A percentile compares a stretch with the other conserved stretches of the same genome.
phyloP scores from a whole-genome alignment of 2,329 filamentous ascomycete species.

The Stagonosporopsis vannaccii region DNA sequence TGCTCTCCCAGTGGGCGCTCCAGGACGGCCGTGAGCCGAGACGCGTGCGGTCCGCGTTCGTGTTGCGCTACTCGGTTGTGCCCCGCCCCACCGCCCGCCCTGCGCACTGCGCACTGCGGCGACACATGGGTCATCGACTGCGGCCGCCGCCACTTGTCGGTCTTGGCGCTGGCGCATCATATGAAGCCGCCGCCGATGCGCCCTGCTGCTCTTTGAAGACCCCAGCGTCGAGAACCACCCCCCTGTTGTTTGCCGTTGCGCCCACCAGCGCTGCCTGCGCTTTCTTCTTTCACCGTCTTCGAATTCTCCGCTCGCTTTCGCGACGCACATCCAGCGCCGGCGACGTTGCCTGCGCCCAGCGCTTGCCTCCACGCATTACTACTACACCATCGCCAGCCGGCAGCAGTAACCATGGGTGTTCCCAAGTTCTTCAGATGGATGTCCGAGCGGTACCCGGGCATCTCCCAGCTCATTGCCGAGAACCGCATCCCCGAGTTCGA shows the following conservation, averaged over 20 bases:
- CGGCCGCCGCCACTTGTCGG: not conserved
- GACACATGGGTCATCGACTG: slow-evolving; percentile 8
- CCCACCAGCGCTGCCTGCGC: slow-evolving; percentile 35
- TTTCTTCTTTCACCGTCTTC: slow-evolving; percentile 22
- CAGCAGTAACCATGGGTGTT: slow-evolving; percentile 65
- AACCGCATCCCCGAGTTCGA: slow-evolving; percentile 99
- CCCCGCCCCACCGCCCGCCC: slow-evolving; percentile 4
- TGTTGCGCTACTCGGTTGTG: slow-evolving; percentile 3
- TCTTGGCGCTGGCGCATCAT: slow-evolving; percentile 25
- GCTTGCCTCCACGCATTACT: slow-evolving; percentile 17
- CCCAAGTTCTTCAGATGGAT: slow-evolving; percentile 99
- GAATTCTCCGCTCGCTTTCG: slow-evolving; percentile 16
- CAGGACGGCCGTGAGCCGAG: slow-evolving; percentile 1
- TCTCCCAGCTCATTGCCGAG: slow-evolving; percentile 97
- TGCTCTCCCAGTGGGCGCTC: not conserved
- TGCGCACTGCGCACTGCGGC: not conserved
- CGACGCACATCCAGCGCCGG: slow-evolving; percentile 4
- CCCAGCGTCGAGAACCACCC: slow-evolving; percentile 49
- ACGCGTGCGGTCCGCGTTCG: slow-evolving; percentile 13
- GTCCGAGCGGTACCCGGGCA: slow-evolving; percentile 97
- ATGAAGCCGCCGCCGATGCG: slow-evolving; percentile 23
- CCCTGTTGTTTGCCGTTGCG: slow-evolving; percentile 26
- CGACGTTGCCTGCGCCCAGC: too few species aligned
- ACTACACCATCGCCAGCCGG: slow-evolving; percentile 26
- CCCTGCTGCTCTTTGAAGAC: slow-evolving; percentile 48